Conservation (phyloP, 352 stramenopile genomes). For the Pythium aquatile region DNA sequence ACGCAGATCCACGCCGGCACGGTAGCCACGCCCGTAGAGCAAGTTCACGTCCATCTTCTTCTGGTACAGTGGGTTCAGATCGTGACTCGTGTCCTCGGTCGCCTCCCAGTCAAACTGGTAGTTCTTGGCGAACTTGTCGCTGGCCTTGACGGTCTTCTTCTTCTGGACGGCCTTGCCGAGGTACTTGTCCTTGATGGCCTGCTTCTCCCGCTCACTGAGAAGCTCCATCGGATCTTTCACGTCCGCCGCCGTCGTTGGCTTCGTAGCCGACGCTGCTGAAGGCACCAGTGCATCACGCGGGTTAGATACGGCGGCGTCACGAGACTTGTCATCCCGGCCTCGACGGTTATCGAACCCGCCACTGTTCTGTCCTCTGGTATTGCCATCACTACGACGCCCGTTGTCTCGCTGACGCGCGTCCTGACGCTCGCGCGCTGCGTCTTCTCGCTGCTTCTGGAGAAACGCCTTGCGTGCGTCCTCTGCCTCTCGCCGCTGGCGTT, state of each 20-base stretch:
- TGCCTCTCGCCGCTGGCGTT: conserved; percentile 50
- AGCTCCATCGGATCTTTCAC: conserved; percentile 19
- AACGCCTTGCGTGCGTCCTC: conserved; percentile 66
- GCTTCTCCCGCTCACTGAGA: conserved; percentile 73
- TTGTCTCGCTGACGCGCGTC: conserved; percentile 21
- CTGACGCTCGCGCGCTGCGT: conserved; percentile 30
- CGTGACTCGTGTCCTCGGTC: conserved; percentile 88
- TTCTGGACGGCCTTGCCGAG: conserved; percentile 84
- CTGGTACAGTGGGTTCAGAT: conserved; percentile 91
- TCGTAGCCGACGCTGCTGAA: background rate
- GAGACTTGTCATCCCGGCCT: conserved; percentile 2
- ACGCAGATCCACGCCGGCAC: conserved; percentile 91
- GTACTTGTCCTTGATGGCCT: conserved; percentile 88
- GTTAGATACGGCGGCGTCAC: background rate
- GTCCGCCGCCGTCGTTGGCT: background rate
- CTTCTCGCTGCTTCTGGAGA: conserved; percentile 49
- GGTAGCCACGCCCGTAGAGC: conserved; percentile 91
- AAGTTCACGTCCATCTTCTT: conserved; percentile 89
- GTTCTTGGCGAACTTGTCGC: conserved; percentile 92
- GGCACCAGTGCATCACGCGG: background rate
- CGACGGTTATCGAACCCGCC: conserved; percentile 10
- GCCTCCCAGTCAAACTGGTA: conserved; percentile 95
- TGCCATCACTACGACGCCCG: background rate
- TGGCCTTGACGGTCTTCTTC: conserved; percentile 91
- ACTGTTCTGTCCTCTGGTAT: conserved; percentile 12